Evolutionary conservation across 805 yeast genomes (phyloP), one percentile per base, ranked within the genome.

Genomic region (Candida oleophila): DNA sequence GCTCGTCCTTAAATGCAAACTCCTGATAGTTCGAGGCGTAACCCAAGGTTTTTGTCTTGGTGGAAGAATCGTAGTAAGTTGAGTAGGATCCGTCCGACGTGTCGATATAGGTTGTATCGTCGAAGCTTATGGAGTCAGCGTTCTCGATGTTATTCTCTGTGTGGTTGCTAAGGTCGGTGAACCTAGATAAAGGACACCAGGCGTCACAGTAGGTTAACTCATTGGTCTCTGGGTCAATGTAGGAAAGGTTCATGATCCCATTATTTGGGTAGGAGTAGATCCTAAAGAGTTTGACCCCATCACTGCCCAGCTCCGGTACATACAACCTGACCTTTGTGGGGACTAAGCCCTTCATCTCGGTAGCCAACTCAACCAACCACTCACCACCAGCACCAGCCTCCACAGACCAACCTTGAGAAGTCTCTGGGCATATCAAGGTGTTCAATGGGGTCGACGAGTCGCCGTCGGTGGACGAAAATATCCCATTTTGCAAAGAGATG

Each of bases 201-300:
- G 96, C 95, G 63, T 90, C 96, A 71, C 99, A 94, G 59, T 69
- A 68, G 14, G 67, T 61, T 2, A 76, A 43, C n/a, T 72, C 66
- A 42, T 85, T 81, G 2, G 89, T 76, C 0, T 60, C 49, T 2
- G 96, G 96, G 59, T 92, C 92, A 19, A 87, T 69, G 57, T 90
- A 94, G 0, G 95, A 82, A 52, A 94, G 64, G 62, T 94, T 94
- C 96, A 94, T 87, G 50, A 92, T 92, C 53, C 97, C 89, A 54
- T 83, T 78, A 11, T 90, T 76, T 0, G 97, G 97, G 45, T 77
- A 67, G 0, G 96, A 83, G 35, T 85, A 69, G 4, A 94, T 69
- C 56, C 97, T 77, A 62, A 91, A 94, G 5, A 76, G 49, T 42
- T 83, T 73, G 4, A 82, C 76, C 12, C 83, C 81, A 43, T 76